Base-by-base conservation (phyloP, 345 rosid species). In the Mercurialis annua region DNA sequence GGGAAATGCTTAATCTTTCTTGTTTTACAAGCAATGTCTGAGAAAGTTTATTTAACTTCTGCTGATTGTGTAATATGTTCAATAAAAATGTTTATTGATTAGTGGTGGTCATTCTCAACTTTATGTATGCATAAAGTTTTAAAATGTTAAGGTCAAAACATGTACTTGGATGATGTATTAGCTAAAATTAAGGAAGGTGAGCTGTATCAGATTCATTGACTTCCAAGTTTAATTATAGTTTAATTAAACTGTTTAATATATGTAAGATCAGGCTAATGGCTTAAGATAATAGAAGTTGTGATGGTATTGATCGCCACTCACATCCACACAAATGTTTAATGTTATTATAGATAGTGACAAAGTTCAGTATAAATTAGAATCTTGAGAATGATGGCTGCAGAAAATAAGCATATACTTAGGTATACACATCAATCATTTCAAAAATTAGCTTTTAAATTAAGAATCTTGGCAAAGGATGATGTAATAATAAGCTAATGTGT, bases 121-220 rank as follows among this genome's bases (percentile, higher is more conserved):
- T 40, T 40, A 42, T 42, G 34, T 24, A 40, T 23, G 50, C 58
- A 23, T 7, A 24, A 17, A 23, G 6, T 0, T 33, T n/a, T 40
- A 7, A 40, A 40, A 33, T 50, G 38, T 26, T 10, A 4, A 20
- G 14, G 40, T 30, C 40, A 29, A 29, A n/a, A 5, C 16, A 66
- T 4, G 36, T 53, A 38, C n/a, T 30, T 31, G 12, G 10, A 30
- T 15, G 40, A 17, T 55, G 40, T 14, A 29, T 15, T n/a, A 3
- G 16, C 17, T 16, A 30, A 4, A 55, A 29, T 7, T 7, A 5
- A 23, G 29, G 18, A 55, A 16, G 18, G 54, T 42, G 48, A 43
- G 30, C 23, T n/a, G 50, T 20, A 27, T 26, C 38, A 51, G 66
- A 69, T 36, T 59, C 66, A 43, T 62, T 62, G 55, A 53, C 51